Conservation (phyloP, 169 alveolate species). For the Plasmodium gaboni region DNA sequence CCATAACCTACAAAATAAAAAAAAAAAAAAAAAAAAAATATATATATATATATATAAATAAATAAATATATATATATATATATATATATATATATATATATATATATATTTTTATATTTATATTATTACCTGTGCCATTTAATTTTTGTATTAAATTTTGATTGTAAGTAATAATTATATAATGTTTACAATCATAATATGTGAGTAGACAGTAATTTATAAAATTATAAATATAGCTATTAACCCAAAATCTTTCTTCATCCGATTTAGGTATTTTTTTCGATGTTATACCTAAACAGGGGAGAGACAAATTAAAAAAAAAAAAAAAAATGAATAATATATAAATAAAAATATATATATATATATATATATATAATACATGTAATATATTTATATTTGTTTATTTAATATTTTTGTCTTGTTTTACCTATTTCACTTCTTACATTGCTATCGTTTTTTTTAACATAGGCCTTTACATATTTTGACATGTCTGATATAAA, state of each 20-base stretch:
- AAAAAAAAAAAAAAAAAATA: background rate
- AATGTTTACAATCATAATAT: constrained; percentile 67
- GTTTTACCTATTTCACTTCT: constrained; percentile 65
- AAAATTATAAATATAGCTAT: constrained; percentile 66
- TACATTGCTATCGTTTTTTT: constrained; percentile 59
- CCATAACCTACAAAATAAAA: constrained; percentile 26
- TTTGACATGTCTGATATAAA: constrained; percentile 69
- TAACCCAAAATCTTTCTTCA: constrained; percentile 60
- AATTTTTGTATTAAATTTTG: constrained; percentile 57
- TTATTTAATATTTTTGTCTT: background rate
- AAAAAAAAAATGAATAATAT: background rate
- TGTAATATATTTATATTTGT: background rate
- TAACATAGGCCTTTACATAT: constrained; percentile 65
- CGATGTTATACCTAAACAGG: constrained; percentile 49
- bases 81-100: no score
- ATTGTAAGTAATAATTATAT: constrained; percentile 43
- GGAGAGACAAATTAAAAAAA: background rate
- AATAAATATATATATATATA: no score
- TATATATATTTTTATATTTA: no score
- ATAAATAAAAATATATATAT: constrained; percentile 7
- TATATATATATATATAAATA: no score
- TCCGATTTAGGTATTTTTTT: constrained; percentile 29
- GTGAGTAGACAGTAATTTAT: constrained; percentile 53
- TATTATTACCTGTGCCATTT: constrained; percentile 59
- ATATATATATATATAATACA: background rate